Percentiles rank a stretch among this genome's conserved stretches.
phyloP scores from a whole-genome alignment of 441 rosid species.

The Erysimum cheiri region DNA sequence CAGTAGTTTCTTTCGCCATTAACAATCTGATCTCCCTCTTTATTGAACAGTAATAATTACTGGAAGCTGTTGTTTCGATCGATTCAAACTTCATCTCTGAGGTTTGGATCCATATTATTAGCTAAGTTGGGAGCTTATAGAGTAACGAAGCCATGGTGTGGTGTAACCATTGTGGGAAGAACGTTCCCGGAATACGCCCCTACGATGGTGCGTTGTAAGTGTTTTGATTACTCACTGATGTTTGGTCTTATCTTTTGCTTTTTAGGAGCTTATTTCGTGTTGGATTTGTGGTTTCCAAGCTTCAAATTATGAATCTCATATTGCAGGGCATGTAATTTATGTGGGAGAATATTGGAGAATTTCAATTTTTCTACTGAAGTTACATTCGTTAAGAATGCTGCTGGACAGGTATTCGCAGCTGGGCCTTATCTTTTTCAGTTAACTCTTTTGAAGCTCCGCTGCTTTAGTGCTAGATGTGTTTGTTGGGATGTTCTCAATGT shows the following conservation, averaged over 20 bases:
- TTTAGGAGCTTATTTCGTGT: not conserved
- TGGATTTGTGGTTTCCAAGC: not conserved
- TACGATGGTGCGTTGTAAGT: constrained; percentile 45
- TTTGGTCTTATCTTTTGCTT: not conserved
- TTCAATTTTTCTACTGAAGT: constrained; percentile 58
- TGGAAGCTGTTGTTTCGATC: constrained; percentile 27
- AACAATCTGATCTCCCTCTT: constrained; percentile 14
- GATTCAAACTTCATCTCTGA: constrained; percentile 6
- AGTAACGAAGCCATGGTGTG: constrained; percentile 39
- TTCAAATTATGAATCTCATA: not conserved
- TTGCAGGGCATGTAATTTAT: constrained; percentile 59
- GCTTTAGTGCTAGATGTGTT: not conserved
- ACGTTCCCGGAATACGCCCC: constrained; percentile 42
- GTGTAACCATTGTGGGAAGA: constrained; percentile 41
- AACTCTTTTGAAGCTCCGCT: not conserved
- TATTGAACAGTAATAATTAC: not conserved
- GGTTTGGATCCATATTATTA: constrained; percentile 15
- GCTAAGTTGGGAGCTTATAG: constrained; percentile 29
- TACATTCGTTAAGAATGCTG: constrained; percentile 65
- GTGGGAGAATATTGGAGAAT: constrained; percentile 66
- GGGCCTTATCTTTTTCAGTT: not conserved
- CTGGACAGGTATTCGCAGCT: constrained; percentile 60
- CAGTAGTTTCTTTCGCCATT: not conserved
- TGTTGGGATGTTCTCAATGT: not conserved
- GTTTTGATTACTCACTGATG: not conserved